These are phyloP conservation scores for Plasmodium reichenowi DNA, from an alignment of 169 alveolate species.

Conservation along the genomic window DNA sequence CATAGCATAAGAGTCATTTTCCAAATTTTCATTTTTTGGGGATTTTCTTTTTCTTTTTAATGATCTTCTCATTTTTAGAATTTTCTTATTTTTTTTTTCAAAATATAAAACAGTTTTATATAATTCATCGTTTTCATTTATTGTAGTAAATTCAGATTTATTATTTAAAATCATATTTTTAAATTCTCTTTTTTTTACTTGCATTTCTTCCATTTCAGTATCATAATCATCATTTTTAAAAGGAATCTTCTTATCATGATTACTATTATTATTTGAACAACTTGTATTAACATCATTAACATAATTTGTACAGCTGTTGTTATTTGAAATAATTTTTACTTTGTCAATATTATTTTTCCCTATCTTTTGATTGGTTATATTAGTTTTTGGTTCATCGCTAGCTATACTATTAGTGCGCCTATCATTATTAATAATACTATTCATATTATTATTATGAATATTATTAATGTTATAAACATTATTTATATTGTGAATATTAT, in stretches of 20 bases:
- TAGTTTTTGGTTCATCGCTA: neutral
- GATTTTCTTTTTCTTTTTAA: slow-evolving; percentile 50
- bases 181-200: slow-evolving; percentile 40
- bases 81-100: slow-evolving; percentile 63
- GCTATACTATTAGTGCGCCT: neutral
- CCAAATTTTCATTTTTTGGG: slow-evolving; percentile 4
- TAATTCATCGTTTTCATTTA: slow-evolving; percentile 68
- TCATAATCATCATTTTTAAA: slow-evolving; percentile 19
- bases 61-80: slow-evolving; percentile 55
- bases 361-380: neutral
- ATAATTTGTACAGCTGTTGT: neutral
- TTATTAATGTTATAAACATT: neutral
- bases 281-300: neutral
- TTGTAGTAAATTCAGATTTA: slow-evolving; percentile 56
- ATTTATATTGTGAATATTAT: neutral
- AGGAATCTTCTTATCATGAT: neutral
- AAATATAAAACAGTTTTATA: slow-evolving; percentile 54
- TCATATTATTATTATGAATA: neutral
- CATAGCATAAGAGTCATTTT: neutral
- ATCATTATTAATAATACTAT: neutral
- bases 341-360: too few relatives aligned
- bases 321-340: too few relatives aligned
- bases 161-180: slow-evolving; percentile 46
- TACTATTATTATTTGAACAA: neutral
- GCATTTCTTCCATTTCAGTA: slow-evolving; percentile 51